Percentiles rank a stretch among this genome's conserved stretches.
phyloP scores from a whole-genome alignment of 768 basidiomycete species.

The Tylopilus felleus region DNA sequence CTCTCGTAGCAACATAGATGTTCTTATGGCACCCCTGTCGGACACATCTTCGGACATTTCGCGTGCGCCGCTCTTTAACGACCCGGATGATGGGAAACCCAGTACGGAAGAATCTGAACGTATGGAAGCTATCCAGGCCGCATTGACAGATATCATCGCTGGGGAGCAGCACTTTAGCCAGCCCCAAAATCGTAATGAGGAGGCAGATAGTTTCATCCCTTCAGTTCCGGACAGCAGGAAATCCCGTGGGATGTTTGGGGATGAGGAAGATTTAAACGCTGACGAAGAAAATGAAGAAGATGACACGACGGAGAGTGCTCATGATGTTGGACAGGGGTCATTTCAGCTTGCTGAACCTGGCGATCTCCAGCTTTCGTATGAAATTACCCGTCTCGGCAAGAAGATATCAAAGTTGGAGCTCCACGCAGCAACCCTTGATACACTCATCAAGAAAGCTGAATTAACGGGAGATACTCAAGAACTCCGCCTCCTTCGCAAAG shows the following conservation, averaged over 20 bases:
- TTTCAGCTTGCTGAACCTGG: constrained; percentile 84
- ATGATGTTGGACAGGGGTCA: constrained; percentile 42
- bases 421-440: constrained; percentile 82
- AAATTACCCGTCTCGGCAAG: constrained; percentile 74
- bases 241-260: constrained; percentile 33
- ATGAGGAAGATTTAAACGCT: constrained; percentile 36
- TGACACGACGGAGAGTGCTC: constrained; percentile 19
- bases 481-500: constrained; percentile 74
- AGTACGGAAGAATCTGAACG: constrained; percentile 69
- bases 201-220: constrained; percentile 3
- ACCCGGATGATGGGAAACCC: constrained; percentile 58
- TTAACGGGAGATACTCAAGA: constrained; percentile 88
- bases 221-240: constrained; percentile 13
- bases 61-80: constrained; percentile 76
- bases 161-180: constrained; percentile 57
- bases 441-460: constrained; percentile 91
- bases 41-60: constrained; percentile 50
- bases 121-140: constrained; percentile 96
- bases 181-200: constrained; percentile 6
- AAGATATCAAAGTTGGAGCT: constrained; percentile 74
- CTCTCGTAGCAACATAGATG: constrained; percentile 58
- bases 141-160: constrained; percentile 93
- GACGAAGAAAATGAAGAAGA: constrained; percentile 50
- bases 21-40: constrained; percentile 72
- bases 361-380: constrained; percentile 82